phyloP scores from a whole-genome alignment of 306 rosid genomes.

The Cicer bijugum region DNA sequence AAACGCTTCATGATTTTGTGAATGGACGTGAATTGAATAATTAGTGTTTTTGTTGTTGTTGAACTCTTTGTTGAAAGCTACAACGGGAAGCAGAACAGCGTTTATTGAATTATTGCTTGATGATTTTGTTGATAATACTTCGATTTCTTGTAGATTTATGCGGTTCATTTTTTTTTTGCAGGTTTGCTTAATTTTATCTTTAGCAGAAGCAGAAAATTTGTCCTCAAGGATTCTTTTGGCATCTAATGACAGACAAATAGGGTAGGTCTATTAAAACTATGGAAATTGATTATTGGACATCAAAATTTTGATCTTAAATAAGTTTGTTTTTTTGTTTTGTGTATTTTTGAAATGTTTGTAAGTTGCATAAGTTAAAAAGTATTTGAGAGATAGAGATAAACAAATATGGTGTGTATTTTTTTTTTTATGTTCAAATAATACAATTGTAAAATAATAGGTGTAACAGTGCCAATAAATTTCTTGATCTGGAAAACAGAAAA shows the following conservation, averaged over 20 bases:
- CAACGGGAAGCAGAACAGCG: background rate
- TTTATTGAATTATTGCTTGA: background rate
- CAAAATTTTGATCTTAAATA: no score
- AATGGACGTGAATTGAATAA: background rate
- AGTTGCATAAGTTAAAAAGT: no score
- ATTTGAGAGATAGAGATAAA: no score
- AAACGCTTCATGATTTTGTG: background rate
- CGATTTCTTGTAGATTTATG: background rate
- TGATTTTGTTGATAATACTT: background rate
- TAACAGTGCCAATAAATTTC: background rate
- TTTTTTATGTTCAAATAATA: no score
- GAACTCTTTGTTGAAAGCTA: background rate
- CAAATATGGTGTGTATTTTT: no score
- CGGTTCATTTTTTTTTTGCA: constrained; percentile 49
- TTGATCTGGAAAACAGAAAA: constrained; percentile 7
- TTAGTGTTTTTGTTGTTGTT: background rate
- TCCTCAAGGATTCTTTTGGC: constrained; percentile 57
- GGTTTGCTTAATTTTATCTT: constrained; percentile 54
- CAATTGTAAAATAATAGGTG: background rate
- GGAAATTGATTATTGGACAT: no score
- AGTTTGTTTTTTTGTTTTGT: no score
- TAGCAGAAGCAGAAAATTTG: constrained; percentile 52
- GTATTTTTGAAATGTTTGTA: no score
- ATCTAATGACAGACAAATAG: constrained; percentile 49
- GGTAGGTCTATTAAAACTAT: constrained; percentile 34